These are phyloP conservation scores for Inosperma sp. DNA, from an alignment of 768 basidiomycete genomes.

Conservation along the genomic window DNA sequence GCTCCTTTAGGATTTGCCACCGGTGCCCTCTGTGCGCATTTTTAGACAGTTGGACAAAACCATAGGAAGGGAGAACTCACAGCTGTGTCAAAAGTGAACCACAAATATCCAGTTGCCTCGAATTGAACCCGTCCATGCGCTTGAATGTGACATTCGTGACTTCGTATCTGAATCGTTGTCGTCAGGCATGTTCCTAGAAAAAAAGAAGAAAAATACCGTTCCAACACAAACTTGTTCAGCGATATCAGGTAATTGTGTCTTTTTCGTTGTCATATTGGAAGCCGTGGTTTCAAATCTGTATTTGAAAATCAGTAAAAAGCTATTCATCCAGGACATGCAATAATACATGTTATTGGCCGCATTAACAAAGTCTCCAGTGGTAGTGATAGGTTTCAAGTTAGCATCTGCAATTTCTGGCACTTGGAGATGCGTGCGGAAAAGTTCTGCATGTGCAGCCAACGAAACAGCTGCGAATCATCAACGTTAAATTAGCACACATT, in stretches of 20 bases:
- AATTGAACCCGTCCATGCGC: conserved; percentile 24
- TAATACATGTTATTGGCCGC: conserved; percentile 24
- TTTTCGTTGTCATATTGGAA: conserved; percentile 21
- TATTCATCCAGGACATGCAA: neutral
- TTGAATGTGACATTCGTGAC: conserved; percentile 20
- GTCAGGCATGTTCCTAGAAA: neutral
- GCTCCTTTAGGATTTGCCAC: conserved; percentile 24
- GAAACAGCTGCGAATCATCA: conserved; percentile 18
- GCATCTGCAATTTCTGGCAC: conserved; percentile 21
- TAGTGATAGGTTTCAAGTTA: conserved; percentile 12
- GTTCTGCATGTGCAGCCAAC: conserved; percentile 24
- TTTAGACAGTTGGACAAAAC: neutral
- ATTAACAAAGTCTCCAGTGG: conserved; percentile 24
- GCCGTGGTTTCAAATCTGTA: conserved; percentile 21
- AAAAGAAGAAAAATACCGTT: conserved; percentile 15
- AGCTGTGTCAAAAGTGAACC: conserved; percentile 26
- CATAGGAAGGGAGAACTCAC: neutral
- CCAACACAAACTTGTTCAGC: conserved; percentile 23
- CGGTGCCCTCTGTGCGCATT: conserved; percentile 19
- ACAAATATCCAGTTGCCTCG: conserved; percentile 24
- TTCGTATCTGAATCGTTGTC: conserved; percentile 16
- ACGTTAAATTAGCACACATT: neutral
- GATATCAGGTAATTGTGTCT: conserved; percentile 17
- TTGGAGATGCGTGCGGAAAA: conserved; percentile 23
- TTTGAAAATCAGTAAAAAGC: neutral